Percentiles rank a stretch among this genome's conserved stretches.
Evolutionary conservation across 768 basidiomycete genomes (phyloP).

Genomic region (Termitomyces heimii): DNA sequence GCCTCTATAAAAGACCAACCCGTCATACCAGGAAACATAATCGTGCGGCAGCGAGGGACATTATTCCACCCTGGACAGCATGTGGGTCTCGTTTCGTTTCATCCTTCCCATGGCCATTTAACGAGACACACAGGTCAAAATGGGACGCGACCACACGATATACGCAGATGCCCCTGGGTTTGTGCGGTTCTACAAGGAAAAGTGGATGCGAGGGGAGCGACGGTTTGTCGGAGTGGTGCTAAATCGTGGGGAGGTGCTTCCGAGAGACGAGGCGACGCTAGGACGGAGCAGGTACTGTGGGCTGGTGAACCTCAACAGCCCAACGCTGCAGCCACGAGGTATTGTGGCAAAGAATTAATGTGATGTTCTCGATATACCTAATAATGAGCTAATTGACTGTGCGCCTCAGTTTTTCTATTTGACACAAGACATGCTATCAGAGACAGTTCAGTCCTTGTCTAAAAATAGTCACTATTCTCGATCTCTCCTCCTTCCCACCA

Average conservation of each 20-base stretch:
- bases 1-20: constrained; percentile 65
- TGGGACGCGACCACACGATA: constrained; percentile 93
- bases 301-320: constrained; percentile 56
- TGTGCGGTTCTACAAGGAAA: constrained; percentile 90
- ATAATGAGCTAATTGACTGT: constrained; percentile 2
- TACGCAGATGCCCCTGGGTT: constrained; percentile 87
- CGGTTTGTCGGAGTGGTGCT: constrained; percentile 83
- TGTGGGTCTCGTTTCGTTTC: constrained; percentile 39
- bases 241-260: constrained; percentile 77
- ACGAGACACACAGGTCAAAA: constrained; percentile 58
- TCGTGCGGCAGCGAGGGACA: constrained; percentile 91
- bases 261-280: constrained; percentile 62
- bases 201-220: constrained; percentile 66
- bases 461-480: constrained; percentile 9
- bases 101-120: not conserved
- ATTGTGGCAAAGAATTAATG: constrained; percentile 13
- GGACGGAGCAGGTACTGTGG: constrained; percentile 88
- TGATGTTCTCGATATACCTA: constrained; percentile 8
- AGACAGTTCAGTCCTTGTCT: not conserved
- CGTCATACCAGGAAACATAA: constrained; percentile 93
- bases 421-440: not conserved
- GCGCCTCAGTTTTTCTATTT: not conserved
- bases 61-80: constrained; percentile 93
- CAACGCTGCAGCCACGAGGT: constrained; percentile 14
- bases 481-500: constrained; percentile 10